Evolutionary conservation across 192 early-diverging fungal species (phyloP).

Genomic region (Rhizophagus sp.): DNA sequence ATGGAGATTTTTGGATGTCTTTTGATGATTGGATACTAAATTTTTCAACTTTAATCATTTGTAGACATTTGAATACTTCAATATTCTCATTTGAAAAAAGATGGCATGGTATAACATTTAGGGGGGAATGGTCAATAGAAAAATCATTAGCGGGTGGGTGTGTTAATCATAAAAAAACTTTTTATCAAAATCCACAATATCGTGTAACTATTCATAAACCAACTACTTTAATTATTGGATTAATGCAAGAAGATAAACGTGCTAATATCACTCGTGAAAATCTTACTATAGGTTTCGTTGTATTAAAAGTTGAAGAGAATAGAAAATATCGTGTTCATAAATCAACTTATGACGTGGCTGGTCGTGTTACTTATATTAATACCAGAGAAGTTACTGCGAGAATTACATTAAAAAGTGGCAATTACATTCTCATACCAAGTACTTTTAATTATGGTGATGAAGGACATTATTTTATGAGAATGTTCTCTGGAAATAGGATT

Average conservation of each 20-base stretch:
- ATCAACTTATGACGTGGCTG: slow-evolving; percentile 39
- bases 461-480: slow-evolving; percentile 39
- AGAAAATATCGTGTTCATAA: slow-evolving; percentile 46
- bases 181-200: slow-evolving; percentile 48
- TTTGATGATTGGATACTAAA: slow-evolving; percentile 44
- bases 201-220: slow-evolving; percentile 25
- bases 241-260: slow-evolving; percentile 47
- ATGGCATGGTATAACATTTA: slow-evolving; percentile 40
- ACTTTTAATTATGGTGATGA: slow-evolving; percentile 39
- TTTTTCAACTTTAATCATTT: slow-evolving; percentile 45
- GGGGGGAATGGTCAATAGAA: slow-evolving; percentile 41
- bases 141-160: slow-evolving; percentile 43
- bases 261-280: not conserved
- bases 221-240: slow-evolving; percentile 35
- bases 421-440: slow-evolving; percentile 45
- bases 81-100: slow-evolving; percentile 28
- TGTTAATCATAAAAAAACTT: slow-evolving; percentile 42
- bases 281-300: slow-evolving; percentile 42
- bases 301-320: slow-evolving; percentile 44
- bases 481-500: slow-evolving; percentile 31
- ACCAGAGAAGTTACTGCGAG: slow-evolving; percentile 41
- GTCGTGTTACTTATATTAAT: slow-evolving; percentile 44
- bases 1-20: slow-evolving; percentile 50
- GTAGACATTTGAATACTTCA: slow-evolving; percentile 40
- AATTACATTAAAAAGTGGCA: slow-evolving; percentile 32